Evolutionary conservation across 2,329 filamentous ascomycete genomes (phyloP).

Genomic region (Tetracladium maxilliforme): DNA sequence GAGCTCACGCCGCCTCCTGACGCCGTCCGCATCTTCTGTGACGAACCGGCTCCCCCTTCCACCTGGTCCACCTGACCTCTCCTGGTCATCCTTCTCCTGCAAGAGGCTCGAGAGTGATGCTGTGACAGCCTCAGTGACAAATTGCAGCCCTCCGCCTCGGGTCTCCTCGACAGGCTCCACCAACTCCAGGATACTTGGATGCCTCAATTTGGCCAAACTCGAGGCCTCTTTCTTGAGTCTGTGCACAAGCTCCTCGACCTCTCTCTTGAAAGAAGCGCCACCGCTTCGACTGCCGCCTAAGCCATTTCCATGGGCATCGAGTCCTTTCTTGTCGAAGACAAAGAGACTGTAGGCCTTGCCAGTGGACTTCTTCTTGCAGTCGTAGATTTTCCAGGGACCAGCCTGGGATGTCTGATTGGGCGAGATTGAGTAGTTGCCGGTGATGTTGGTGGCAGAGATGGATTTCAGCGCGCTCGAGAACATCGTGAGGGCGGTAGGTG

Average conservation of each 20-base stretch:
- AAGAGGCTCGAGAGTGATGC: constrained; percentile 73
- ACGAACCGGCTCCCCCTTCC: constrained; percentile 67
- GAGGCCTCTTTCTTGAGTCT: constrained; percentile 84
- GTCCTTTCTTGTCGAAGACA: constrained; percentile 78
- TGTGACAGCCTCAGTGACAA: constrained; percentile 84
- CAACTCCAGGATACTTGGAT: constrained; percentile 84
- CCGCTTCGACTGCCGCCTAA: constrained; percentile 47
- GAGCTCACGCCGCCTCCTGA: constrained; percentile 59
- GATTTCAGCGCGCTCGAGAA: constrained; percentile 91
- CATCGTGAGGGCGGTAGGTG: constrained; percentile 39
- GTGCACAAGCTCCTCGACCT: constrained; percentile 81
- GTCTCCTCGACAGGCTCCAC: constrained; percentile 94
- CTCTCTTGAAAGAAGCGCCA: constrained; percentile 59
- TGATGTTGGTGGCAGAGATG: constrained; percentile 80
- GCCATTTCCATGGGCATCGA: constrained; percentile 54
- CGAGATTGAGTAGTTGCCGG: constrained; percentile 76
- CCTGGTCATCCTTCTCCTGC: constrained; percentile 80
- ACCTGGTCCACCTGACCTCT: constrained; percentile 51
- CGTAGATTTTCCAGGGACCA: constrained; percentile 94
- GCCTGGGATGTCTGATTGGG: constrained; percentile 62
- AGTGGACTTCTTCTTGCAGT: constrained; percentile 92
- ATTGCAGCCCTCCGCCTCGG: constrained; percentile 79
- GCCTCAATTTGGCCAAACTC: constrained; percentile 72
- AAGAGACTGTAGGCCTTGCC: constrained; percentile 84
- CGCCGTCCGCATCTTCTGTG: constrained; percentile 64